Percentiles rank a stretch among this genome's conserved stretches.
phyloP scores from a whole-genome alignment of 257 asterid species.

The Solanum virginianum region DNA sequence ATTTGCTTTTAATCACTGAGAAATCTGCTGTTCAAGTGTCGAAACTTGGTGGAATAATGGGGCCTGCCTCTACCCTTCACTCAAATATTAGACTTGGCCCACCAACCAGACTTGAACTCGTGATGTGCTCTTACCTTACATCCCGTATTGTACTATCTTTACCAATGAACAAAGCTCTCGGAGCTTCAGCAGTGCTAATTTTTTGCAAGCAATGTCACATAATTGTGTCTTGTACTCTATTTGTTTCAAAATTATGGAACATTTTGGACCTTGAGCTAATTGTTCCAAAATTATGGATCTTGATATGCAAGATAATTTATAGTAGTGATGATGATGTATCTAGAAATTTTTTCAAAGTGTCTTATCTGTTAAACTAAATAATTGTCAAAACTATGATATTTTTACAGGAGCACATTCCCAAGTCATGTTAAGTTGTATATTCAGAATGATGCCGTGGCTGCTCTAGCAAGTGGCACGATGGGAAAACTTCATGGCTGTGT shows the following conservation, averaged over 20 bases:
- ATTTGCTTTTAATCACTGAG: neutral
- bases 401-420: constrained; percentile 59
- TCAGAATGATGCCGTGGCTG: constrained; percentile 92
- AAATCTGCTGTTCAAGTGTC: neutral
- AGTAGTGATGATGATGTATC: neutral
- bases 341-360: neutral
- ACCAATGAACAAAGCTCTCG: neutral
- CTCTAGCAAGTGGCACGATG: constrained; percentile 98
- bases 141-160: neutral
- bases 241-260: neutral
- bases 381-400: neutral
- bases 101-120: neutral
- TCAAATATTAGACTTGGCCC: neutral
- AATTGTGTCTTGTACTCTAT: neutral
- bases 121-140: neutral
- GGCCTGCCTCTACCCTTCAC: neutral
- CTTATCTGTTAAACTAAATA: neutral
- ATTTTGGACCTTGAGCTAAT: neutral
- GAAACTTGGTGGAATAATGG: neutral
- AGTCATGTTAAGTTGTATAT: constrained; percentile 52
- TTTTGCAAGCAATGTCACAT: neutral
- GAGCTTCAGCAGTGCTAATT: neutral
- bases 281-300: neutral
- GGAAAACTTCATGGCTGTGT: constrained; percentile 95
- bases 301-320: neutral